Conservation (phyloP, 805 yeast genomes). For the Schwanniomyces vanrijiae region DNA sequence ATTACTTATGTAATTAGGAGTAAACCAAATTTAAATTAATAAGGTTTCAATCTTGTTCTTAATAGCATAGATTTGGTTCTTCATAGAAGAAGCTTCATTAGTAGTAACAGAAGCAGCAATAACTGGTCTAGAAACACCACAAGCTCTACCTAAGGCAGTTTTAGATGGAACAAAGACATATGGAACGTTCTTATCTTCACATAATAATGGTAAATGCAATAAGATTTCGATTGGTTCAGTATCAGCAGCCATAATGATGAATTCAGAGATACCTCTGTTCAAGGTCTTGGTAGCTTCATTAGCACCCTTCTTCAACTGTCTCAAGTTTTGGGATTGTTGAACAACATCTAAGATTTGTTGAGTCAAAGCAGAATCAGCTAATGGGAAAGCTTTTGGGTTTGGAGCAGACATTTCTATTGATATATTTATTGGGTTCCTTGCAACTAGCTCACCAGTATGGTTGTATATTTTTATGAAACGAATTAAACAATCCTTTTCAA, state of each 20-base stretch:
- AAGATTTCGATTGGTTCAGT: conserved; percentile 98
- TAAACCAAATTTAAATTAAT: conserved; percentile 58
- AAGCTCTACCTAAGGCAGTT: conserved; percentile 98
- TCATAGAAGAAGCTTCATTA: conserved; percentile 96
- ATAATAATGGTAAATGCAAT: conserved; percentile 92
- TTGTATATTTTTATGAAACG: not conserved
- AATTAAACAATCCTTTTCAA: not conserved
- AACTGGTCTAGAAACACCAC: conserved; percentile 99
- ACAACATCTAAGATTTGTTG: conserved; percentile 97
- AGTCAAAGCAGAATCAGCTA: conserved; percentile 92
- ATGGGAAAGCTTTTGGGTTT: conserved; percentile 98
- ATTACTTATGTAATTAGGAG: not conserved
- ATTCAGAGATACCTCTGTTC: conserved; percentile 99
- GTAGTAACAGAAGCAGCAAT: conserved; percentile 98
- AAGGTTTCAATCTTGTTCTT: conserved; percentile 99
- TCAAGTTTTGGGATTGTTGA: conserved; percentile 95
- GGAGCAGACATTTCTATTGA: conserved; percentile 67
- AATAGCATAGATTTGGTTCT: conserved; percentile 94
- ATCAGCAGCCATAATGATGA: conserved; percentile 99
- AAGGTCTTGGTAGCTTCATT: conserved; percentile 99
- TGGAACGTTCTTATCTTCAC: conserved; percentile 99
- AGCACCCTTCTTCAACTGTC: conserved; percentile 99
- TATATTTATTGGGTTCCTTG: conserved; percentile 50
- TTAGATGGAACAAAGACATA: conserved; percentile 98
- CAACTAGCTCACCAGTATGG: conserved; percentile 37